These are phyloP conservation scores for Calonectria hawksworthii DNA, from an alignment of 2,329 filamentous ascomycete species.

Conservation along the genomic window DNA sequence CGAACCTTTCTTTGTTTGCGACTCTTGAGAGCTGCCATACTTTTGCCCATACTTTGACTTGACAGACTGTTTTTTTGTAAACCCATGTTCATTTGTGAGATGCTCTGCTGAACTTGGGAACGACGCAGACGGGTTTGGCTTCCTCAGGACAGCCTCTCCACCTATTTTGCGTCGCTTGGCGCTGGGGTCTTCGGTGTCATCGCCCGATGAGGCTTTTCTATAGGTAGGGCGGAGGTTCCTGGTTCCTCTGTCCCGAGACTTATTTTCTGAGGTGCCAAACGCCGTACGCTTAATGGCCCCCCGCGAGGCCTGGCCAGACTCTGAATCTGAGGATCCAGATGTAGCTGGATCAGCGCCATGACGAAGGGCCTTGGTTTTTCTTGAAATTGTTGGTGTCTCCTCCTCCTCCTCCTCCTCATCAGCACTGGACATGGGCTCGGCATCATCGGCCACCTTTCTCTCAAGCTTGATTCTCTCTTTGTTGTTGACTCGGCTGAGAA, in stretches of 20 bases:
- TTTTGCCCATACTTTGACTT: conserved; percentile 46
- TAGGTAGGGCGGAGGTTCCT: conserved; percentile 19
- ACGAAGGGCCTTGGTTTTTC: neutral
- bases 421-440: conserved; percentile 47
- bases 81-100: conserved; percentile 41
- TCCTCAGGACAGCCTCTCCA: neutral
- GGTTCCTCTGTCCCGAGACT: conserved; percentile 7
- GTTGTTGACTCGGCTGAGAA: conserved; percentile 32
- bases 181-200: conserved; percentile 18
- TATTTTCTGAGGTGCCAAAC: conserved; percentile 42
- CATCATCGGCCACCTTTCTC: conserved; percentile 34
- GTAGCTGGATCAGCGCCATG: neutral
- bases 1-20: conserved; percentile 39
- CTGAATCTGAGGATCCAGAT: conserved; percentile 39
- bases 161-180: conserved; percentile 35
- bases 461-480: conserved; percentile 26
- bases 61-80: conserved; percentile 33
- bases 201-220: neutral
- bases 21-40: conserved; percentile 39
- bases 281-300: conserved; percentile 52
- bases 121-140: neutral
- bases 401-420: conserved; percentile 38
- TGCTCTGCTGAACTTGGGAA: conserved; percentile 39
- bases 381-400: neutral
- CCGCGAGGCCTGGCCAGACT: conserved; percentile 42